These are phyloP conservation scores for Paraconiothyrium brasiliense DNA, from an alignment of 2,329 filamentous ascomycete species.

Conservation along the genomic window DNA sequence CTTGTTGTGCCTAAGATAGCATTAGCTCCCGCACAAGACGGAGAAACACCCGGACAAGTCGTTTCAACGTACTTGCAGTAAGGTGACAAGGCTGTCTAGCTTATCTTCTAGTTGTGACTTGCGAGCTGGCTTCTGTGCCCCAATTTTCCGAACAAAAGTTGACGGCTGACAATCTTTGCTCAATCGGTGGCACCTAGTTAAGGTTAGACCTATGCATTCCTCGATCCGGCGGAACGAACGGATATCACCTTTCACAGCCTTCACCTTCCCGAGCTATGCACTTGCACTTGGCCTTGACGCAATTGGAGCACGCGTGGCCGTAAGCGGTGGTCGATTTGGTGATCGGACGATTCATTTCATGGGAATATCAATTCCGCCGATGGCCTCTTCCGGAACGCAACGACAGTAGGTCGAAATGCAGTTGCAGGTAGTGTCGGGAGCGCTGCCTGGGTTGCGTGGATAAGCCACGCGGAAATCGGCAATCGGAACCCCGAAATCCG, in stretches of 20 bases:
- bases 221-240: background rate
- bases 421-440: background rate
- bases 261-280: conserved; percentile 17
- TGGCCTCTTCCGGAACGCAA: too few species aligned
- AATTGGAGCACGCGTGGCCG: conserved; percentile 26
- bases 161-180: conserved; percentile 30
- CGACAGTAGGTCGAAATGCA: too few species aligned
- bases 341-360: background rate
- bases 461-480: background rate
- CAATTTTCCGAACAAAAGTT: conserved; percentile 21
- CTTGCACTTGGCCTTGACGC: conserved; percentile 24
- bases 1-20: conserved; percentile 3
- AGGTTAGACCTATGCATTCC: background rate
- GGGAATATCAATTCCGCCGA: background rate
- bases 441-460: background rate
- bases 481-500: background rate
- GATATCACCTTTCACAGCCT: conserved; percentile 24
- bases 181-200: conserved; percentile 30
- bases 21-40: background rate
- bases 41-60: background rate
- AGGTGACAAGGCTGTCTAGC: conserved; percentile 39
- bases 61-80: conserved; percentile 32
- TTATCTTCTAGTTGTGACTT: conserved; percentile 41
- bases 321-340: conserved; percentile 19
- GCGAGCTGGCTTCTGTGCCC: conserved; percentile 19